phyloP scores from a whole-genome alignment of 352 stramenopile genomes.

The Aphanomyces stellatus region DNA sequence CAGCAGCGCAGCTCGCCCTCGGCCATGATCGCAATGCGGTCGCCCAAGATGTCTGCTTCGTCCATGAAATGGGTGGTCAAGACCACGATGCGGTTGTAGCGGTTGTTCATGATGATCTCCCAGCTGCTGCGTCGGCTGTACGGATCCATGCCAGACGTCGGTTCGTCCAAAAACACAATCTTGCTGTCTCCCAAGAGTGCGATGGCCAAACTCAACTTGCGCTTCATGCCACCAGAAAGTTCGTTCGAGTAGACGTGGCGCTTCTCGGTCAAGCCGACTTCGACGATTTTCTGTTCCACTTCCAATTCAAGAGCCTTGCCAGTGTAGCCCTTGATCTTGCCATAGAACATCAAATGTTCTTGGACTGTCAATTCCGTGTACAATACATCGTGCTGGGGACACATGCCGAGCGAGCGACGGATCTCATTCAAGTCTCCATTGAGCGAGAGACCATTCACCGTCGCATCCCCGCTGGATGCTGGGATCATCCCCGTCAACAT shows the following conservation, averaged over 20 bases:
- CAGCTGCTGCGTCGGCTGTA: conserved; percentile 83
- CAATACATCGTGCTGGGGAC: conserved; percentile 95
- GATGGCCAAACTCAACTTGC: conserved; percentile 69
- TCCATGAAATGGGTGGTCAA: conserved; percentile 90
- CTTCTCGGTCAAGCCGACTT: conserved; percentile 89
- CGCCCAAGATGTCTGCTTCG: conserved; percentile 86
- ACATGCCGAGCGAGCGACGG: conserved; percentile 89
- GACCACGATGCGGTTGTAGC: conserved; percentile 57
- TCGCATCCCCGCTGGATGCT: conserved; percentile 43
- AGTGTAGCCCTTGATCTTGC: conserved; percentile 78
- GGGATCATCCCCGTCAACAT: conserved; percentile 56
- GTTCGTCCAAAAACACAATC: conserved; percentile 79
- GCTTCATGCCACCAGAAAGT: conserved; percentile 69
- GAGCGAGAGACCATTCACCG: conserved; percentile 76
- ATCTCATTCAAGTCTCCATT: conserved; percentile 71
- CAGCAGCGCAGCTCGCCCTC: conserved; percentile 45
- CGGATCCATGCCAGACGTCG: conserved; percentile 89
- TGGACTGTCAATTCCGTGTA: conserved; percentile 93
- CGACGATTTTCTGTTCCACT: conserved; percentile 56
- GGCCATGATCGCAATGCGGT: conserved; percentile 85
- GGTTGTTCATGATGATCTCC: conserved; percentile 67
- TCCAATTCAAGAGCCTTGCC: conserved; percentile 24
- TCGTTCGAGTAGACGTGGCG: conserved; percentile 35
- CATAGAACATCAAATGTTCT: conserved; percentile 95
- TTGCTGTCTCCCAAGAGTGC: conserved; percentile 57